These are phyloP conservation scores for Ceratorhiza oryzae-sativae DNA, from an alignment of 1,284 basidiomycete species.

Conservation along the genomic window DNA sequence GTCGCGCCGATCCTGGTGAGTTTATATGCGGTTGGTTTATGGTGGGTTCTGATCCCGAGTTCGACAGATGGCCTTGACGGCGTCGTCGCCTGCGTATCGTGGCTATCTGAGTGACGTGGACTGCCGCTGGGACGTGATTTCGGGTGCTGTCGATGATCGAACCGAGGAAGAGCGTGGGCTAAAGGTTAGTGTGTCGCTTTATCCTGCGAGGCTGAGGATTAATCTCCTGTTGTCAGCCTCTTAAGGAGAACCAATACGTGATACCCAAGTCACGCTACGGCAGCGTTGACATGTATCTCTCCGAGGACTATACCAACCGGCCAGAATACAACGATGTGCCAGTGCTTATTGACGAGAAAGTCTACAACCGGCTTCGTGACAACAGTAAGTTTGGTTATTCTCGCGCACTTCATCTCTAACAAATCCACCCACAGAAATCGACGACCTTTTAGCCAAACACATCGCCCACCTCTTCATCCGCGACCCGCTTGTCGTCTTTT, in stretches of 20 bases:
- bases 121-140: conserved; percentile 99
- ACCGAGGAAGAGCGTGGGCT: conserved; percentile 94
- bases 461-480: conserved; percentile 97
- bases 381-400: conserved; percentile 63
- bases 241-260: conserved; percentile 72
- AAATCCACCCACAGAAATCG: conserved; percentile 73
- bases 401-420: neutral
- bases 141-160: conserved; percentile 94
- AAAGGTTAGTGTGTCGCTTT: conserved; percentile 65
- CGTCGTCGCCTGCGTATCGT: conserved; percentile 92
- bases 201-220: neutral
- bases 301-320: conserved; percentile 79
- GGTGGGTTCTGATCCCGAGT: conserved; percentile 75
- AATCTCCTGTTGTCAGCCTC: conserved; percentile 73
- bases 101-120: conserved; percentile 97
- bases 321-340: conserved; percentile 92
- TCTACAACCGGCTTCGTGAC: conserved; percentile 72
- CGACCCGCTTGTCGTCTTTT: conserved; percentile 94
- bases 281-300: conserved; percentile 92
- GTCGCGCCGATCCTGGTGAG: conserved; percentile 91
- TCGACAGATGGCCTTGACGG: conserved; percentile 85
- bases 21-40: conserved; percentile 80
- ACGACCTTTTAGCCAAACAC: conserved; percentile 87
- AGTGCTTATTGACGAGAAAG: conserved; percentile 78
- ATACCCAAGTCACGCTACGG: conserved; percentile 98